Evolutionary conservation across 2,329 filamentous ascomycete species (phyloP).

Genomic region (Clarireedia monteithiana): DNA sequence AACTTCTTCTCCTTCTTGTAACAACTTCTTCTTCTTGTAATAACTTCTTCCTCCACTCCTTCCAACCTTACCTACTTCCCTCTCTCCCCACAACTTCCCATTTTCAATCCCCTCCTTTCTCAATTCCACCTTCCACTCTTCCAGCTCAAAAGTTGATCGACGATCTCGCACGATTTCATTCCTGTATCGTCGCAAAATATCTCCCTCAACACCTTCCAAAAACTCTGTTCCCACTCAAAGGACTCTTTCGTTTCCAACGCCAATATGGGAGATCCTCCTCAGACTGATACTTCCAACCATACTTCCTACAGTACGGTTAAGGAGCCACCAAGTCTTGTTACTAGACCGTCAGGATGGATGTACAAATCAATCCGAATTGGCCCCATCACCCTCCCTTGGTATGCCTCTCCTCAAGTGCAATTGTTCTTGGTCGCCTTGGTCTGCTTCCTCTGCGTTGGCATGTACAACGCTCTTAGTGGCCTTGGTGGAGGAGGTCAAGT

Average conservation of each 20-base stretch:
- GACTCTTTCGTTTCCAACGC: neutral
- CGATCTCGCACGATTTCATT: neutral
- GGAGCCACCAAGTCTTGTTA: neutral
- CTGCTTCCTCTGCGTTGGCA: slow-evolving; percentile 62
- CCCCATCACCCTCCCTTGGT: slow-evolving; percentile 50
- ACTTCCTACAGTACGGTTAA: neutral
- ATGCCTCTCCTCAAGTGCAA: slow-evolving; percentile 66
- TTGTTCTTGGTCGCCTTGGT: slow-evolving; percentile 61
- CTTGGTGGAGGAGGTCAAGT: slow-evolving; percentile 52
- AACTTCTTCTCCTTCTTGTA: neutral
- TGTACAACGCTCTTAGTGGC: slow-evolving; percentile 59
- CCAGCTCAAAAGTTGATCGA: neutral
- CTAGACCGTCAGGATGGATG: slow-evolving; percentile 3
- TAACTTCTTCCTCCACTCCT: neutral
- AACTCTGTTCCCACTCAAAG: neutral
- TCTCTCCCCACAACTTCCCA: neutral
- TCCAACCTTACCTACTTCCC: neutral
- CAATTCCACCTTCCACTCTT: neutral
- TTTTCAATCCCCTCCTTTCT: too few species aligned
- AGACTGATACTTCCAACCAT: neutral
- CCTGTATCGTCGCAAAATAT: too few species aligned
- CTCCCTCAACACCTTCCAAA: neutral
- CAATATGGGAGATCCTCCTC: neutral
- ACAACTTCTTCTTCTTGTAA: neutral
- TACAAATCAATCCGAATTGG: slow-evolving; percentile 24